Evolutionary conservation across 2,329 filamentous ascomycete species (phyloP), one percentile per base, ranked within the genome.

Genomic region (Calycina marina): DNA sequence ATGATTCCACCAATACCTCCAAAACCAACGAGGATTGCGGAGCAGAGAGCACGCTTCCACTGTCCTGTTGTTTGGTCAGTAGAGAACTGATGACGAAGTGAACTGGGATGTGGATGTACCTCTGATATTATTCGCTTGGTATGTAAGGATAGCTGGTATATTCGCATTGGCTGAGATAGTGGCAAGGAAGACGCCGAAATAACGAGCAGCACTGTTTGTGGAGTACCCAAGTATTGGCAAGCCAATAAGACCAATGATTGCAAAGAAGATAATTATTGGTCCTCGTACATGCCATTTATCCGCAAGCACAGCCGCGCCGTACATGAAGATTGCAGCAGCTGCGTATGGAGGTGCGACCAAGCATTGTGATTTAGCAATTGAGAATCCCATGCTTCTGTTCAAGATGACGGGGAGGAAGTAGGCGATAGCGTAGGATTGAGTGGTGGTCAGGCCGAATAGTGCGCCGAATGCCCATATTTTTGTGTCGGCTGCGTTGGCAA

Each of bases 21-120:
- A 30, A 80, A 72, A 1, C 76, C 78, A 3, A 90, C 78, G 3
- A 88, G 65, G 0, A 75, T 77, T 2, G 82, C 79, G 37, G 72
- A 80, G 52, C 72, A 77, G 44, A 90, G 76, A 1, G 82, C 82
- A 28, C 84, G 72, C 60, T 88, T 92, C 81, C 82, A 92, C 58
- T 90, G 82, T 18, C 28, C 28, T 30, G 15, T 18, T 17, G 13
- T 29, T n/a, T 29, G 9, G 13, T 10, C 4, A 29, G 14, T 14
- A 10, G 3, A 15, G 8, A 6, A 27, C 6, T 6, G 6, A 12
- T 11, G 9, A 18, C 17, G 13, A 29, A 14, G 13, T 10, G 16
- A 29, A 29, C 11, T n/a, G 5, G n/a, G 17, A 24, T 12, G 14
- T 15, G 14, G 10, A 28, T 9, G 8, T 8, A 0, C 82, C 83